Conservation (phyloP, 768 basidiomycete species). For the Phylloporus sp. region DNA sequence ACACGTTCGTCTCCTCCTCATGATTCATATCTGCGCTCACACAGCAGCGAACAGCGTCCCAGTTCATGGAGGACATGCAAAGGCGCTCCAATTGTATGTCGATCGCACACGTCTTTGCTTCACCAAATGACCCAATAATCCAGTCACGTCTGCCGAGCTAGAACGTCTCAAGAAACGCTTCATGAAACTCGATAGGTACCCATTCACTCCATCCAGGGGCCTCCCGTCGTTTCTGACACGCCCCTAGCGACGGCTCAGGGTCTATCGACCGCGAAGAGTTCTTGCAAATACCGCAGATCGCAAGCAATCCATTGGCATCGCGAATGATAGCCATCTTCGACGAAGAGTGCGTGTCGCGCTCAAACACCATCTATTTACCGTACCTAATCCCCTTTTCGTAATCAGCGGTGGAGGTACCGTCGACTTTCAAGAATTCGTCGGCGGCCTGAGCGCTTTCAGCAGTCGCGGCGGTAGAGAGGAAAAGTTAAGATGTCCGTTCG, state of each 20-base stretch:
- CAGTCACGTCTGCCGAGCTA: slow-evolving; percentile 92
- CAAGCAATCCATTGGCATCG: slow-evolving; percentile 92
- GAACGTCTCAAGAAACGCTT: slow-evolving; percentile 97
- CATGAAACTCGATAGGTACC: slow-evolving; percentile 96
- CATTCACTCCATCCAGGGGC: neutral
- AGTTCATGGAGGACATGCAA: slow-evolving; percentile 98
- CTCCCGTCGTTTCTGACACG: neutral
- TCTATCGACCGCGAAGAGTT: slow-evolving; percentile 99
- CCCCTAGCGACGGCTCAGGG: slow-evolving; percentile 83
- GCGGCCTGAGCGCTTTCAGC: slow-evolving; percentile 95
- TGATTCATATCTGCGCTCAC: slow-evolving; percentile 3
- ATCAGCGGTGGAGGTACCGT: slow-evolving; percentile 94
- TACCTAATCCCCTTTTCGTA: neutral
- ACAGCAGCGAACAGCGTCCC: slow-evolving; percentile 53
- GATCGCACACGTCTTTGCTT: neutral
- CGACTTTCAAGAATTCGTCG: slow-evolving; percentile 99
- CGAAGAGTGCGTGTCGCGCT: slow-evolving; percentile 73
- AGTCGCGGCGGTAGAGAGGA: slow-evolving; percentile 95
- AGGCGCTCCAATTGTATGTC: slow-evolving; percentile 93
- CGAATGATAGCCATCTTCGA: slow-evolving; percentile 99
- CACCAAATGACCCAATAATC: slow-evolving; percentile 9
- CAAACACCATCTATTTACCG: neutral
- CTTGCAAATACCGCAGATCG: slow-evolving; percentile 97
- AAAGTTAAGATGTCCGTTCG: slow-evolving; percentile 81
- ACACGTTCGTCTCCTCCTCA: slow-evolving; percentile 51